Evolutionary conservation across 148 eudicot genomes (phyloP), one percentile per base, ranked within the genome.

Genomic region (Dianthus caryophyllus): DNA sequence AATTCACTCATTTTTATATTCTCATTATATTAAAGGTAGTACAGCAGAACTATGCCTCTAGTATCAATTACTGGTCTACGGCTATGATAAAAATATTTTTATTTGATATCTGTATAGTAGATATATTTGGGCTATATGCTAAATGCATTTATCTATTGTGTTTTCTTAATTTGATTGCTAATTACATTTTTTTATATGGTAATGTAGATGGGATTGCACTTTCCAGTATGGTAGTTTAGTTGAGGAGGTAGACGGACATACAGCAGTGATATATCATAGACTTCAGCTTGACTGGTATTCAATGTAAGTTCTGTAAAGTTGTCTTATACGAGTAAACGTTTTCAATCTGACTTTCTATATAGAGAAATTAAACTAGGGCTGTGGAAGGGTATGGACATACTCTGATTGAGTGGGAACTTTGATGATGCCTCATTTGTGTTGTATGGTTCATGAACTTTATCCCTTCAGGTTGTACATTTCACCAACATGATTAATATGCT

Each of bases 231-330:
- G 99, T 71, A 90, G 99, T 71, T 72, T 95, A 80, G 99, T 95
- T 64, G 97, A 95, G 80, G 99, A 95, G 83, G 97, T 95, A 39
- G 99, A 95, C 81, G 99, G 99, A 70, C 99, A 95, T 78, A 95
- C 99, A 27, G 97, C 99, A 53, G 74, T 95, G 68, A 84, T 95
- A 62, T 90, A 95, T 84, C 99, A 90, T 74, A 81, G 85, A 64
- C 90, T 95, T 76, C 96, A 76, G 74, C 86, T 95, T 18, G 99
- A 95, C 71, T 95, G 99, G 99, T 95, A 90, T 66, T 85, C 99
- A 6, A 87, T 76, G 99, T 95, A 90, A 83, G 74, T 65, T 64
- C 30, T 75, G 46, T 53, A 21, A 58, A 66, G 14, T 70, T 63
- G 64, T 63, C 55, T 68, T 54, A 31, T 12, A 13, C n/a, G n/a